These are phyloP conservation scores for Vitis hybrid DNA, from an alignment of 177 flowering plant genomes.

Conservation along the genomic window DNA sequence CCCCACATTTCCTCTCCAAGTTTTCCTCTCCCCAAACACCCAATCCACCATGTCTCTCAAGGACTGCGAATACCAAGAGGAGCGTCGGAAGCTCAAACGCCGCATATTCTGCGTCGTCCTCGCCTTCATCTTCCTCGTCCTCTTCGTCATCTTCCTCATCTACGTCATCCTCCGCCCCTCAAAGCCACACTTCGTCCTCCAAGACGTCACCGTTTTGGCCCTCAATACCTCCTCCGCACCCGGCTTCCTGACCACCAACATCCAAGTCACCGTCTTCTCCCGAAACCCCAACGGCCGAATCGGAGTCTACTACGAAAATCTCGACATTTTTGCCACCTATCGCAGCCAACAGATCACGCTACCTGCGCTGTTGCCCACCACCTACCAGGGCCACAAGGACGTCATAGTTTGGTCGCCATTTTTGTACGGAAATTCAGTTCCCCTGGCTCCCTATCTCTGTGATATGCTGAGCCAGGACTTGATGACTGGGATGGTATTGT, in stretches of 20 bases:
- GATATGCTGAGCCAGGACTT: slow-evolving; percentile 30
- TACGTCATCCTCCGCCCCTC: slow-evolving; percentile 50
- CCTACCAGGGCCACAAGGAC: slow-evolving; percentile 45
- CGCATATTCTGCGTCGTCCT: slow-evolving; percentile 22
- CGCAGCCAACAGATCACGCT: slow-evolving; percentile 42
- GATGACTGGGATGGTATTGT: slow-evolving; percentile 26
- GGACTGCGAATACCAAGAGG: slow-evolving; percentile 47
- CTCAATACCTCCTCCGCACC: slow-evolving; percentile 38
- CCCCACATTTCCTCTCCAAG: too few species aligned
- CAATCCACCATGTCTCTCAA: slow-evolving; percentile 26
- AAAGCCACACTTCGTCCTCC: slow-evolving; percentile 60
- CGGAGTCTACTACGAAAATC: slow-evolving; percentile 39
- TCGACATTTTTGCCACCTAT: slow-evolving; percentile 40
- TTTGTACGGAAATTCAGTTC: slow-evolving; percentile 33
- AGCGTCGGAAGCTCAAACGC: slow-evolving; percentile 19
- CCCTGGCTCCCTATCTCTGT: slow-evolving; percentile 38
- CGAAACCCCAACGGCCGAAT: slow-evolving; percentile 40
- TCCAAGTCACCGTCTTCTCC: slow-evolving; percentile 45
- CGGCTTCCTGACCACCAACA: slow-evolving; percentile 25
- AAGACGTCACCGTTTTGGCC: slow-evolving; percentile 54
- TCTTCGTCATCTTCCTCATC: slow-evolving; percentile 40
- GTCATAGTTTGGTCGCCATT: slow-evolving; percentile 48
- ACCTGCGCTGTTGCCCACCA: slow-evolving; percentile 23
- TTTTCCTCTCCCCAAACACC: background rate
- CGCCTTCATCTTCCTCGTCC: slow-evolving; percentile 29